phyloP scores from a whole-genome alignment of 441 rosid genomes.

The Geranium incanum region DNA sequence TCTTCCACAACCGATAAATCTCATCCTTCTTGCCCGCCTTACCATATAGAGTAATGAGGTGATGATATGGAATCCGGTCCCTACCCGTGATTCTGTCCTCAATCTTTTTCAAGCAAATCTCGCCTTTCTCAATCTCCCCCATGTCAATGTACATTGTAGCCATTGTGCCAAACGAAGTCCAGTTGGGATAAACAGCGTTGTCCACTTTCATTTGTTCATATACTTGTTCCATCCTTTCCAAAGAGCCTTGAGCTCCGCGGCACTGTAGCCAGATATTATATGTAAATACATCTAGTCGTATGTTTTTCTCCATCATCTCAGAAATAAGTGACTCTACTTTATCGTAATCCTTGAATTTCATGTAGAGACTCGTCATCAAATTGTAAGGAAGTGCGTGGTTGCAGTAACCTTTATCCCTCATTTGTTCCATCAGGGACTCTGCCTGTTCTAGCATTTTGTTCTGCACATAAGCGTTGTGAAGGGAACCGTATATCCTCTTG shows the following conservation, averaged over 20 bases:
- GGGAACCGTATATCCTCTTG: conserved; percentile 72
- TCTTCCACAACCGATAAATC: conserved; percentile 63
- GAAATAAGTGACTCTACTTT: conserved; percentile 57
- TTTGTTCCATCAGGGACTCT: conserved; percentile 46
- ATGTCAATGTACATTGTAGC: conserved; percentile 76
- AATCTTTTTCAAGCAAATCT: conserved; percentile 58
- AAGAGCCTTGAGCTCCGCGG: conserved; percentile 56
- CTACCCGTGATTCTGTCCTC: conserved; percentile 81
- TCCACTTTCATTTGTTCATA: conserved; percentile 66
- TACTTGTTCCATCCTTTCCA: conserved; percentile 66
- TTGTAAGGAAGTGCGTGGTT: conserved; percentile 70
- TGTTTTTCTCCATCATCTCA: conserved; percentile 64
- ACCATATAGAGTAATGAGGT: conserved; percentile 76
- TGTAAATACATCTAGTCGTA: conserved; percentile 67
- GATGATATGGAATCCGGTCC: conserved; percentile 76
- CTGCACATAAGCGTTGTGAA: conserved; percentile 68
- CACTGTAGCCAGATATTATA: conserved; percentile 90
- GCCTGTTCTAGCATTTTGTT: conserved; percentile 57
- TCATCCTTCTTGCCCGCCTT: conserved; percentile 62
- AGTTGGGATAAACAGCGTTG: conserved; percentile 53
- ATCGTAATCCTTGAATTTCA: conserved; percentile 65
- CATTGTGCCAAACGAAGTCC: conserved; percentile 93
- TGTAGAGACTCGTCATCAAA: conserved; percentile 94
- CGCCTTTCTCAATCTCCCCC: conserved; percentile 67
- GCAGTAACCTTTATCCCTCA: conserved; percentile 63